Conservation (phyloP, 1,139 yeast species). For the Pneumocystis carinii region DNA sequence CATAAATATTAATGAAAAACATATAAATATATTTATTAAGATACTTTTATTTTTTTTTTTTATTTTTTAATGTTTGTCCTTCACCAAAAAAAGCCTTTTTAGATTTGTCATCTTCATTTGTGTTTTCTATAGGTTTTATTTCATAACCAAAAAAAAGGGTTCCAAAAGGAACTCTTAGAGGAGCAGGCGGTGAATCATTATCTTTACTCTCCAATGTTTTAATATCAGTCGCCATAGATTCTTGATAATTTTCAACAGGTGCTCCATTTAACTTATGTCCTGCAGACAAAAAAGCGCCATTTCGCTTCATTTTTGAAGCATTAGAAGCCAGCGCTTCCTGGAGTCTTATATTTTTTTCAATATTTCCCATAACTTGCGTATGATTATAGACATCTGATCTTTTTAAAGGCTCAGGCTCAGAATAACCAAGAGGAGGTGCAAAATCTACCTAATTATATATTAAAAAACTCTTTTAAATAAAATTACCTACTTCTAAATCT, state of each 20-base stretch:
- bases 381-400: conserved; percentile 17
- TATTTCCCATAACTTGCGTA: conserved; percentile 28
- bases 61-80: background rate
- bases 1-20: background rate
- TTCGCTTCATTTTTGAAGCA: conserved; percentile 7
- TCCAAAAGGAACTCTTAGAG: conserved; percentile 62
- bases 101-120: background rate
- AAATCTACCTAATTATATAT: conserved; percentile 58
- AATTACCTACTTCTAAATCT: conserved; percentile 35
- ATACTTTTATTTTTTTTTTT: background rate
- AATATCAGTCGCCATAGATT: conserved; percentile 10
- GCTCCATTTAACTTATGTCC: conserved; percentile 68
- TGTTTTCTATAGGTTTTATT: conserved; percentile 47
- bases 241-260: conserved; percentile 20
- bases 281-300: conserved; percentile 37
- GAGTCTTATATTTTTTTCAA: conserved; percentile 19
- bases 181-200: conserved; percentile 23
- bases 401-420: conserved; percentile 42
- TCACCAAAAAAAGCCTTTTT: background rate
- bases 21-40: background rate
- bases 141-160: conserved; percentile 92
- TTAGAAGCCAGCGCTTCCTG: conserved; percentile 14
- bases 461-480: background rate
- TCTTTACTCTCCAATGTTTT: conserved; percentile 10
- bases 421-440: conserved; percentile 98